These are phyloP conservation scores for Arthrobotrys megalospora DNA, from an alignment of 2,329 filamentous ascomycete species.

Conservation along the genomic window DNA sequence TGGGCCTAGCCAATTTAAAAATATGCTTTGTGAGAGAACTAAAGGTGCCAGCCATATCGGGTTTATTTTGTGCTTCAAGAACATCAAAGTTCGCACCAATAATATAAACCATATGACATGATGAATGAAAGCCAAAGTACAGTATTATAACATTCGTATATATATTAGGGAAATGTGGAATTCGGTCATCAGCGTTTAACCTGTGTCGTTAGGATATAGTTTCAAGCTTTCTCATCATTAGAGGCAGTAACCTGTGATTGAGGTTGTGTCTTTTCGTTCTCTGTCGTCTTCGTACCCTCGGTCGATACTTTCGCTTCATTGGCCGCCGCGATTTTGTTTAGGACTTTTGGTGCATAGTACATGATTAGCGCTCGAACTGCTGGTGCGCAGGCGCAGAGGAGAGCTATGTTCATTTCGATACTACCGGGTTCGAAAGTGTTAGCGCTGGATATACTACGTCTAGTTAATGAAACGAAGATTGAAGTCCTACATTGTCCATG, in stretches of 20 bases:
- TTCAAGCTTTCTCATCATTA: background rate
- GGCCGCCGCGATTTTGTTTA: background rate
- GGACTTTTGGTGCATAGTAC: slow-evolving; percentile 41
- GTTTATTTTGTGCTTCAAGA: too few relatives aligned
- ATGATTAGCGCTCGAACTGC: slow-evolving; percentile 41
- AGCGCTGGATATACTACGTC: background rate
- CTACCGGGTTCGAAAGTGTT: slow-evolving; percentile 2
- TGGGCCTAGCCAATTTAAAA: too few relatives aligned
- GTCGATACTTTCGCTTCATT: background rate
- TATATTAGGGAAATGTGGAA: background rate
- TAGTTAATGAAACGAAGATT: background rate
- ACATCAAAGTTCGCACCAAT: too few relatives aligned
- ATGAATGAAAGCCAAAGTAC: too few relatives aligned
- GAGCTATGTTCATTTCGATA: slow-evolving; percentile 46
- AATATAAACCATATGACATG: too few relatives aligned
- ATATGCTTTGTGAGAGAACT: too few relatives aligned
- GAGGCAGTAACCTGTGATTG: background rate
- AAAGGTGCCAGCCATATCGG: too few relatives aligned
- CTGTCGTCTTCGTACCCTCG: background rate
- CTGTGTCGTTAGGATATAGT: background rate
- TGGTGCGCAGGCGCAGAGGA: slow-evolving; percentile 46
- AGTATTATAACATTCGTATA: background rate
- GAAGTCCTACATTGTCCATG: slow-evolving; percentile 46
- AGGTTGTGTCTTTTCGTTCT: background rate
- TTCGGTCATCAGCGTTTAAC: background rate